Evolutionary conservation across 768 basidiomycete genomes (phyloP), one percentile per base, ranked within the genome.

Genomic region (Leccinum uliginosum): DNA sequence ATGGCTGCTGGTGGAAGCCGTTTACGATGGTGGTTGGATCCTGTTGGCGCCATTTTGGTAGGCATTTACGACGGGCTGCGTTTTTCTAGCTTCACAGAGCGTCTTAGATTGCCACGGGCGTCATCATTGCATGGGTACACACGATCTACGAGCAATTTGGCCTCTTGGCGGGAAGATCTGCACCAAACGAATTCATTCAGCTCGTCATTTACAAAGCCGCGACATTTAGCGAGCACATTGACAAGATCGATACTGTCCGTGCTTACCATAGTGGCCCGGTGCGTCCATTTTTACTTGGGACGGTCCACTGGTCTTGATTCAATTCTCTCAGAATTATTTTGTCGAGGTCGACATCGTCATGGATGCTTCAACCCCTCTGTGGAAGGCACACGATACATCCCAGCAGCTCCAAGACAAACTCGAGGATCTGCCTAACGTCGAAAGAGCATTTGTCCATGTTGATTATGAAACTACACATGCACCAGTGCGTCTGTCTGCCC

Each of bases 291-390:
- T 21, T 68, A 46, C 46, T 11, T 14, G 3, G 26, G 29, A 21
- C 1, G 3, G 19, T 40, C 38, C 34, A 4, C 11, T 11, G 1
- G 12, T 32, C 27, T 23, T 61, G 14, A 63, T 56, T 55, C 34
- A 15, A 30, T 38, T 19, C 44, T 29, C 4, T 51, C 64, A 89
- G 87, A 83, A 92, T 57, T 96, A 93, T 67, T 91, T 94, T 67
- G 94, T 98, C 46, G 97, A 98, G 72, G 80, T 98, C 14, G 97
- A 99, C 70, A 83, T 98, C 47, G 95, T 98, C 44, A 91, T 98
- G 87, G 81, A 86, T 58, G 87, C 87, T 10, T 83, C 84, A 56
- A 97, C 93, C 24, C 91, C 93, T 0, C 75, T 98, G 1, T 91
- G 88, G 86, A 87, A 86, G 70, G 91, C 92, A 19, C 91, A 93